These are phyloP conservation scores for Flaveria ramosissima DNA, from an alignment of 129 eudicot species.

Conservation along the genomic window DNA sequence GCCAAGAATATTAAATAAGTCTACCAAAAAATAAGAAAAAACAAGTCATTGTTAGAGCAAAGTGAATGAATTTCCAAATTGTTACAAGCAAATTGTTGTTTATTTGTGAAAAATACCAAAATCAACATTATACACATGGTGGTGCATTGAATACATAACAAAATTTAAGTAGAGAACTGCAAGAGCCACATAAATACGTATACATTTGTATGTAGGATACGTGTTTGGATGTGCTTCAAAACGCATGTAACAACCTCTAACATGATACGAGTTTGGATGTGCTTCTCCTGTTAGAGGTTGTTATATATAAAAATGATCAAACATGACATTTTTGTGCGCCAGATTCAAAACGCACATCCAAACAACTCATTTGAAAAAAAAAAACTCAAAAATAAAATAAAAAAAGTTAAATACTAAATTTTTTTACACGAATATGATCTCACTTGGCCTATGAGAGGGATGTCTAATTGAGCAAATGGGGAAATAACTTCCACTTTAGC, in stretches of 20 bases:
- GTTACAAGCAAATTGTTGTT: neutral
- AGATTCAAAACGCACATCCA: neutral
- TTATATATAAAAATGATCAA: too few species aligned
- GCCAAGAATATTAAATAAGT: constrained; percentile 86
- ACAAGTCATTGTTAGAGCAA: neutral
- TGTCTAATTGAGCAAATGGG: constrained; percentile 91
- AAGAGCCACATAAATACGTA: too few species aligned
- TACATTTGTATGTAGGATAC: too few species aligned
- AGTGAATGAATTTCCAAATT: neutral
- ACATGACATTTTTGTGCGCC: too few species aligned
- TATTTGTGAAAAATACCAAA: neutral
- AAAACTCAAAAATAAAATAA: neutral
- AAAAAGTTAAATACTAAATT: neutral
- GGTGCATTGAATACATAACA: too few species aligned
- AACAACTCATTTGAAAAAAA: neutral
- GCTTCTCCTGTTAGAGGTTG: too few species aligned
- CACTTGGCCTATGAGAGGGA: constrained; percentile 98
- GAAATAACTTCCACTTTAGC: constrained; percentile 83
- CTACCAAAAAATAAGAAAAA: constrained; percentile 42
- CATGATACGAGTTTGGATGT: too few species aligned
- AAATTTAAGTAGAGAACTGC: too few species aligned
- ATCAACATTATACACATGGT: neutral
- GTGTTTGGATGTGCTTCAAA: too few species aligned
- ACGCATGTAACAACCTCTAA: too few species aligned
- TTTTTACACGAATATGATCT: constrained; percentile 13